phyloP scores from a whole-genome alignment of 345 rosid genomes.

The Arabidopsis thaliana region TAIR10.1 NC_003075.7:11904001-11904500 shows the following conservation, averaged over 20 bases:
- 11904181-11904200: too few species aligned
- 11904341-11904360: conserved; percentile 10
- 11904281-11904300: background rate
- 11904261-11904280: background rate
- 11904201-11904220: too few species aligned
- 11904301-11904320: background rate
- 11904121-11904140: conserved; percentile 30
- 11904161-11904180: background rate
- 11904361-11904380: conserved; percentile 37
- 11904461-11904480: background rate
- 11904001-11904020: too few species aligned
- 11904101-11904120: background rate
- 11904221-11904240: background rate
- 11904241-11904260: background rate
- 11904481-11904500: background rate
- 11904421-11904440: conserved; percentile 47
- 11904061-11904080: too few species aligned
- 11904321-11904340: conserved; percentile 35
- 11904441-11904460: conserved; percentile 18
- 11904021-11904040: too few species aligned
- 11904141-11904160: conserved; percentile 12
- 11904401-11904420: conserved; percentile 41
- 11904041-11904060: too few species aligned
- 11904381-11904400: conserved; percentile 30
- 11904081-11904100: too few species aligned